Base-by-base conservation (phyloP, 1,284 basidiomycete genomes). In the Cryptococcus jaspeensis region DNA sequence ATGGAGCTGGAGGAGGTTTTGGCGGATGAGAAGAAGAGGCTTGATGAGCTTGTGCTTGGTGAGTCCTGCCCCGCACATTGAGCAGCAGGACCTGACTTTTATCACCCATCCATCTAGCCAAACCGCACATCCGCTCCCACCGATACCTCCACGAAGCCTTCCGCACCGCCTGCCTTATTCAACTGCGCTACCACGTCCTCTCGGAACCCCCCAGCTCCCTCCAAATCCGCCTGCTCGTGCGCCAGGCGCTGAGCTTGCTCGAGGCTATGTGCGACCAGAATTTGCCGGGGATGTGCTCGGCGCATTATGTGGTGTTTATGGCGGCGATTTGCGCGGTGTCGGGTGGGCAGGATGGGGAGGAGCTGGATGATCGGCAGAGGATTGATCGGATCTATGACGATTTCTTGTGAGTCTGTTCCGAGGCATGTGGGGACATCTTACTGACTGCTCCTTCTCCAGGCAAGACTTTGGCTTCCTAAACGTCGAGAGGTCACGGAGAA, bases 71-170 rank as follows among this genome's bases (percentile, higher is more conserved):
- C n/a, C n/a, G n/a, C n/a, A n/a, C n/a, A n/a, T n/a, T n/a, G n/a
- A n/a, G n/a, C n/a, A n/a, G n/a, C n/a, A n/a, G n/a, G n/a, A n/a
- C n/a, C 15, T 50, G 15, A 32, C 25, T 3, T 37, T 45, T 20
- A 20, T 28, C 6, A 28, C 25, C 15, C 23, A 23, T 15, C 36
- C n/a, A 47, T 32, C 8, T 60, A 69, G 67, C 56, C 32, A 63
- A 65, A 43, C 67, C 69, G 15, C 55, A 65, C 11, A 53, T 73
- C 13, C 47, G 59, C 9, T 60, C 62, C 12, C 68, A 70, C 51
- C 65, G 69, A 11, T 69, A 67, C 50, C 62, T 72, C 2, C 71
- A 72, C 61, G 70, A 73, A 44, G 68, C 69, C 11, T 70, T 67
- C 59, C 62, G 70, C 3, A 64, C 61, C 5, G 60, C 70, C 11